Evolutionary conservation across 2,329 filamentous ascomycete species (phyloP).

Genomic region (Elsinoe fawcettii): DNA sequence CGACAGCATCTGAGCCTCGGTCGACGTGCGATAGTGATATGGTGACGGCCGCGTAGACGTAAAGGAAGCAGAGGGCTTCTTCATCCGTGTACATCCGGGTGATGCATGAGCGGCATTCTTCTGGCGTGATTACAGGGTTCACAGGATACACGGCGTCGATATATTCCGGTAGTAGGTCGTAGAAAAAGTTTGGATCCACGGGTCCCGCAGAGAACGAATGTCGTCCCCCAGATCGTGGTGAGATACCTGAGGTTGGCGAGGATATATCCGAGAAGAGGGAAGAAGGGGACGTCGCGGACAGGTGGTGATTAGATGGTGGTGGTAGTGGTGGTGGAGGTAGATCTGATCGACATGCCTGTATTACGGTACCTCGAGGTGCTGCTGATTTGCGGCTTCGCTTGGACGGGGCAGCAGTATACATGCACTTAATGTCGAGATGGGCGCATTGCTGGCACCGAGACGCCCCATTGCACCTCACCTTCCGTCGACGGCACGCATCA

Average conservation of each 20-base stretch:
- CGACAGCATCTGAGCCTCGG: constrained; percentile 20
- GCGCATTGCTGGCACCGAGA: constrained; percentile 37
- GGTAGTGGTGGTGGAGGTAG: background rate
- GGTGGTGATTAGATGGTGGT: background rate
- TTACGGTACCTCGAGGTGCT: constrained; percentile 12
- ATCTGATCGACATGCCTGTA: constrained; percentile 12
- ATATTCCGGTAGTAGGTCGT: constrained; percentile 40
- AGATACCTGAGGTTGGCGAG: constrained; percentile 10
- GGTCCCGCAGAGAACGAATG: constrained; percentile 16
- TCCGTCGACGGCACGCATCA: constrained; percentile 40
- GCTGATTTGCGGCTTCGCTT: constrained; percentile 16
- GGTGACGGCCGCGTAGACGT: constrained; percentile 40
- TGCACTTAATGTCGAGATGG: constrained; percentile 40
- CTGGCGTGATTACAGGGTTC: constrained; percentile 38
- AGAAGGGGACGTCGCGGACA: background rate
- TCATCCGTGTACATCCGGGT: constrained; percentile 32
- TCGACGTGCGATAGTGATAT: constrained; percentile 35
- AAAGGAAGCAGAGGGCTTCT: constrained; percentile 37
- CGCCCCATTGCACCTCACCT: constrained; percentile 42
- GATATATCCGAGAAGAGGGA: constrained; percentile 10
- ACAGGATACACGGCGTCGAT: constrained; percentile 40
- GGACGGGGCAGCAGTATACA: constrained; percentile 31
- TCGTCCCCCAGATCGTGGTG: background rate
- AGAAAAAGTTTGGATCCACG: constrained; percentile 31
- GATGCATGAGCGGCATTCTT: constrained; percentile 33